A percentile compares a stretch with the other conserved stretches of the same genome.
Conservation (phyloP, 148 eudicot genomes). For the Nepenthes mirabilis region DNA sequence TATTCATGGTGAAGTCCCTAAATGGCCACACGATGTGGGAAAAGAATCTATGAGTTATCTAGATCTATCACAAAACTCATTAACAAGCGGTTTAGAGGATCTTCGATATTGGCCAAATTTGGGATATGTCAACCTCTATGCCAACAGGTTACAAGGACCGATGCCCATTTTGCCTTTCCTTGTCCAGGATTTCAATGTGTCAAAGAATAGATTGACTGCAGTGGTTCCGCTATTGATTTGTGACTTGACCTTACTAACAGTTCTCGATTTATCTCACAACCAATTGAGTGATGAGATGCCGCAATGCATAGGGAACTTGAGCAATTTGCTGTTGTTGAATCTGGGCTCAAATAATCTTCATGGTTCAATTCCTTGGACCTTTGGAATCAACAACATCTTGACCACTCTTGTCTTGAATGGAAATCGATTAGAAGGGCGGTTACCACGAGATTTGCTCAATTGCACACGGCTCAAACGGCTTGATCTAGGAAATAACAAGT, state of each 20-base stretch:
- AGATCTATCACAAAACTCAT: constrained; percentile 21
- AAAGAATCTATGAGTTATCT: background rate
- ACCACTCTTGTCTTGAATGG: background rate
- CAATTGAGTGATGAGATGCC: constrained; percentile 12
- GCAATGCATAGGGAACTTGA: constrained; percentile 5
- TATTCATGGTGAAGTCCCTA: constrained; percentile 11
- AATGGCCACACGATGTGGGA: constrained; percentile 11
- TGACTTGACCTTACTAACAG: constrained; percentile 5
- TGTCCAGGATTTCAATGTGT: background rate
- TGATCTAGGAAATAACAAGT: constrained; percentile 6
- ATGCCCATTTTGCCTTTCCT: background rate
- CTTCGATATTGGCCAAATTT: constrained; percentile 1
- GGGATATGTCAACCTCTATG: constrained; percentile 18
- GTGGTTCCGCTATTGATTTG: constrained; percentile 18
- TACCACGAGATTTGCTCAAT: constrained; percentile 4
- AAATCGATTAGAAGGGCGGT: constrained; percentile 4
- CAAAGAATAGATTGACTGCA: constrained; percentile 5
- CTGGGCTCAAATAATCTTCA: constrained; percentile 9
- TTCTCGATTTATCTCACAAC: constrained; percentile 17
- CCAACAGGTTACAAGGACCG: constrained; percentile 15
- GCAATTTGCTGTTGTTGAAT: background rate
- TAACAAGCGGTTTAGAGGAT: constrained; percentile 12
- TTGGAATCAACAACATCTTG: background rate
- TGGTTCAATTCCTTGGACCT: constrained; percentile 7
- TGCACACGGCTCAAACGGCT: constrained; percentile 1